Percentiles rank a stretch among this genome's conserved stretches.
Evolutionary conservation across 495 filamentous ascomycete genomes (phyloP).

Genomic region (Venustampulla echinocandica): DNA sequence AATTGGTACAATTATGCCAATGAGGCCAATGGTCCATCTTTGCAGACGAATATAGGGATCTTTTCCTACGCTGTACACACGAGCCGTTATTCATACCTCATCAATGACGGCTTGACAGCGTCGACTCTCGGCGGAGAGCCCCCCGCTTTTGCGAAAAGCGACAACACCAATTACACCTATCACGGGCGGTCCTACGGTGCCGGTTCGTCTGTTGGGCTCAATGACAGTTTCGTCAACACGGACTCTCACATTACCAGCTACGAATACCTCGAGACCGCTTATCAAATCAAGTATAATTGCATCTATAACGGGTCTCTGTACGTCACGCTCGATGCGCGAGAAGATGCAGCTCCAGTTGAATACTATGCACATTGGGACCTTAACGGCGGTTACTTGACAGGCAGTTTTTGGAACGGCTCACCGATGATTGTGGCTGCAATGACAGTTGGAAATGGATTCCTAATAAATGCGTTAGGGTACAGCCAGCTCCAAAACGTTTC

Average conservation of each 20-base stretch:
- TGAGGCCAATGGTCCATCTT: background rate
- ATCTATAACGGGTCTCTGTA: too few relatives aligned
- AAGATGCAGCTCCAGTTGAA: too few relatives aligned
- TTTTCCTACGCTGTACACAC: background rate
- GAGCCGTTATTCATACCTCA: background rate
- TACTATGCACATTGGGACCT: too few relatives aligned
- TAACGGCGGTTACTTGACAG: too few relatives aligned
- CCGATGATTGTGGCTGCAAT: too few relatives aligned
- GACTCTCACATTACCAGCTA: constrained; percentile 26
- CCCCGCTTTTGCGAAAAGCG: constrained; percentile 4
- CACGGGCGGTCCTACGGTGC: constrained; percentile 29
- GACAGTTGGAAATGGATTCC: too few relatives aligned
- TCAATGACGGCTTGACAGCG: background rate
- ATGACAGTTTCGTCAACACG: constrained; percentile 20
- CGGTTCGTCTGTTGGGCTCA: constrained; percentile 27
- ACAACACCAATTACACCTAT: constrained; percentile 30
- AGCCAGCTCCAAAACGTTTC: background rate
- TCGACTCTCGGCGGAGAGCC: background rate
- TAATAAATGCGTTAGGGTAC: constrained; percentile 14
- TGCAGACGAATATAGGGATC: background rate
- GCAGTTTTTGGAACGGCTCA: too few relatives aligned
- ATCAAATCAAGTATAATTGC: too few relatives aligned
- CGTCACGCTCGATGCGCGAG: too few relatives aligned
- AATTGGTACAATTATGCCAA: background rate
- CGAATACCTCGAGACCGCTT: constrained; percentile 19